A percentile compares a stretch with the other conserved stretches of the same genome.
phyloP scores from a whole-genome alignment of 2,329 filamentous ascomycete species.

The Zopfia rhizophila region DNA sequence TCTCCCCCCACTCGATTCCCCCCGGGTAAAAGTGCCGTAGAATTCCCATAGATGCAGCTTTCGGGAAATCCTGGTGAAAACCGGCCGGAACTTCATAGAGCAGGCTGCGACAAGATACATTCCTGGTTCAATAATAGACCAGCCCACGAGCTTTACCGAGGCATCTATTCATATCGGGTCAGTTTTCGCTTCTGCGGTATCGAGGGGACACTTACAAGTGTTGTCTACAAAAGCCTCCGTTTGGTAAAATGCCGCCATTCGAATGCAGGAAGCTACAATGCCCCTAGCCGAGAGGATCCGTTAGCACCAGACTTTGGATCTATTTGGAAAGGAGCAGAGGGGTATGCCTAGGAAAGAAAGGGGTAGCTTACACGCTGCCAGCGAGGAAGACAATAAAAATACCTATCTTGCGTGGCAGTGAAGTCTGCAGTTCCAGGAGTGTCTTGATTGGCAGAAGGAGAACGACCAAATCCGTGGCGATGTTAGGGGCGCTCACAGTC shows the following conservation, averaged over 20 bases:
- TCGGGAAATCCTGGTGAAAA: too few species aligned
- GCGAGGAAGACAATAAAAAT: slow-evolving; percentile 11
- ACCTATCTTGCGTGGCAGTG: slow-evolving; percentile 10
- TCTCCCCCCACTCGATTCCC: too few species aligned
- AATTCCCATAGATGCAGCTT: too few species aligned
- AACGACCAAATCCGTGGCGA: slow-evolving; percentile 16
- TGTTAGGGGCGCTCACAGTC: slow-evolving; percentile 2
- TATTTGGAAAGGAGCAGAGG: too few species aligned
- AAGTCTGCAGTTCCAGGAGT: slow-evolving; percentile 7
- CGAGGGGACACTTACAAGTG: slow-evolving; percentile 10
- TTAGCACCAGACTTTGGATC: too few species aligned
- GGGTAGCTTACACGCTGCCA: slow-evolving; percentile 16
- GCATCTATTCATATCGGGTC: slow-evolving; percentile 1
- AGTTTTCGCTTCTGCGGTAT: background rate
- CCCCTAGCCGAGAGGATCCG: slow-evolving; percentile 3
- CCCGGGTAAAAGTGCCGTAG: too few species aligned
- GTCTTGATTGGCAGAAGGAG: slow-evolving; percentile 15
- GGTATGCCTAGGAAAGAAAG: too few species aligned
- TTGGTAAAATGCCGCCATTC: slow-evolving; percentile 16
- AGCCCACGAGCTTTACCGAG: slow-evolving; percentile 16
- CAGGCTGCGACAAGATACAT: slow-evolving; percentile 20
- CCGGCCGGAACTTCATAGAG: too few species aligned
- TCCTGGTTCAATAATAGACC: slow-evolving; percentile 19
- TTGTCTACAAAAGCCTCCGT: slow-evolving; percentile 17
- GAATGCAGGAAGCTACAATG: slow-evolving; percentile 10